Conservation (phyloP, 306 rosid species). For the Inga laurina region DNA sequence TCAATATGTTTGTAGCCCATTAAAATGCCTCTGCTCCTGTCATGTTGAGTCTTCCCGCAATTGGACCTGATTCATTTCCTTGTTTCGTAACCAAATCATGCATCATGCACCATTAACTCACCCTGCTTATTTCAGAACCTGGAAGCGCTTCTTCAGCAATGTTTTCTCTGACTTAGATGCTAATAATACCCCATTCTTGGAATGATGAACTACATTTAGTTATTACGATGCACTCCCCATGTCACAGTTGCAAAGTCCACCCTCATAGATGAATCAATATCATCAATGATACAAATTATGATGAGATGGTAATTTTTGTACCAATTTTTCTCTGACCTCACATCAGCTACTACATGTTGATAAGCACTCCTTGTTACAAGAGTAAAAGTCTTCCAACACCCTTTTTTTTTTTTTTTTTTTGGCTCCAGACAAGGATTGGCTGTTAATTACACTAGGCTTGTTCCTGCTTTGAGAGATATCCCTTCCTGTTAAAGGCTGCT, state of each 20-base stretch:
- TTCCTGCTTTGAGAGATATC: constrained; percentile 16
- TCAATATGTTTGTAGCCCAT: no score
- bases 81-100: no score
- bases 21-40: no score
- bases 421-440: neutral
- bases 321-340: neutral
- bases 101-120: no score
- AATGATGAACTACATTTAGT: no score
- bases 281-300: neutral
- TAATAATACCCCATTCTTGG: no score
- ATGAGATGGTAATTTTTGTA: neutral
- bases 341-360: neutral
- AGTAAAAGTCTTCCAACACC: neutral
- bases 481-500: constrained; percentile 19
- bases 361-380: neutral
- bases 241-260: neutral
- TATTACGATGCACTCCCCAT: no score
- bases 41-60: no score
- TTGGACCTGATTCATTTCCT: no score
- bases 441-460: neutral
- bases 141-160: no score
- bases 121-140: no score
- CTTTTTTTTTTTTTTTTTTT: neutral
- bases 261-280: neutral
- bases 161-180: no score